These are phyloP conservation scores for Podochytrium sp. DNA, from an alignment of 192 early-diverging fungal genomes.

Conservation along the genomic window DNA sequence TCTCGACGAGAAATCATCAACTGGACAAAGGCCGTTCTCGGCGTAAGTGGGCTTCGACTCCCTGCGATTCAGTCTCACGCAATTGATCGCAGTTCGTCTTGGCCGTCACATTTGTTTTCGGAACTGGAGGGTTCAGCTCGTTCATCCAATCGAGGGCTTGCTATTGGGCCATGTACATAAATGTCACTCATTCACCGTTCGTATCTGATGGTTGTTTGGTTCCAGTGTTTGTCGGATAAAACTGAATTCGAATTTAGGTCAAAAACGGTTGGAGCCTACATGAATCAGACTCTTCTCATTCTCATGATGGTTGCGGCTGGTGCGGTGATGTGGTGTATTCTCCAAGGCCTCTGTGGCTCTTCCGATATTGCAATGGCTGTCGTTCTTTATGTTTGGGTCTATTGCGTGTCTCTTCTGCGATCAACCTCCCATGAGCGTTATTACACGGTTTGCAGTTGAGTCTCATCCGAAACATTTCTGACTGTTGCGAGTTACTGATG, in stretches of 20 bases:
- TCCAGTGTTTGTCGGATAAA: background rate
- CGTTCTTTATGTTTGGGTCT: slow-evolving; percentile 22
- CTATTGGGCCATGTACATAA: background rate
- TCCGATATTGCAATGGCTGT: slow-evolving; percentile 19
- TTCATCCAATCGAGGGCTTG: slow-evolving; percentile 6
- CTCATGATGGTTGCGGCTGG: background rate
- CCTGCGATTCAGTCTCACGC: background rate
- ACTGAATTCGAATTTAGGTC: too few species aligned
- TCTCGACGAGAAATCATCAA: background rate
- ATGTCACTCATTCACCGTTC: background rate
- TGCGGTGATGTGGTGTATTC: slow-evolving; percentile 13
- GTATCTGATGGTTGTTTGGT: background rate
- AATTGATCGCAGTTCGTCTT: background rate
- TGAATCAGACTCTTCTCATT: slow-evolving; percentile 9
- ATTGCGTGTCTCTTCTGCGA: slow-evolving; percentile 21
- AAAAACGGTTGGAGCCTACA: slow-evolving; percentile 29
- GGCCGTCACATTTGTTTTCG: slow-evolving; percentile 17
- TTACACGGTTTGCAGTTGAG: slow-evolving; percentile 9
- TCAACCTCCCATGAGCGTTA: slow-evolving; percentile 16
- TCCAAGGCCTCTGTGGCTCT: background rate
- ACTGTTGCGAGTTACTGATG: slow-evolving; percentile 1
- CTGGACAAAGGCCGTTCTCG: slow-evolving; percentile 19
- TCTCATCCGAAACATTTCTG: slow-evolving; percentile 2
- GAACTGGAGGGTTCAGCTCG: background rate
- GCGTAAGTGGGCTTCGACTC: background rate